phyloP scores from a whole-genome alignment of 192 early-diverging fungal genomes.

The Linnemannia hyalina region DNA sequence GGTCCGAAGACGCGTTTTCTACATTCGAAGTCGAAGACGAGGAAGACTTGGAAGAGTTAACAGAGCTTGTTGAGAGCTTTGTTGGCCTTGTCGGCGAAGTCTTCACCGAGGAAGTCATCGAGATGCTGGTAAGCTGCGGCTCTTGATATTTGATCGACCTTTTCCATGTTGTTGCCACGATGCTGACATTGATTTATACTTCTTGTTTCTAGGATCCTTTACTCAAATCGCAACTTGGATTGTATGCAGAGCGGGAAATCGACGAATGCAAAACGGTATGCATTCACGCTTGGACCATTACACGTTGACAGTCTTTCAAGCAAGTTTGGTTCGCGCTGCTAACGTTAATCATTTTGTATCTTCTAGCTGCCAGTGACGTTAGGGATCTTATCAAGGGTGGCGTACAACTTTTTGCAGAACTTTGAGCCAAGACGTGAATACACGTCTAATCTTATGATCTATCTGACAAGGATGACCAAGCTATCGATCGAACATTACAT shows the following conservation, averaged over 20 bases:
- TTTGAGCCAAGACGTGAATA: slow-evolving; percentile 45
- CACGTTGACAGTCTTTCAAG: not conserved
- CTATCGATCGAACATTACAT: slow-evolving; percentile 46
- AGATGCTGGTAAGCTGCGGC: slow-evolving; percentile 35
- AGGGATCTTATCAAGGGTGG: slow-evolving; percentile 36
- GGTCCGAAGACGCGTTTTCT: slow-evolving; percentile 47
- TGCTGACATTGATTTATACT: not conserved
- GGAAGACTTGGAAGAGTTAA: slow-evolving; percentile 42
- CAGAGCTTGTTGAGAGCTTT: slow-evolving; percentile 50
- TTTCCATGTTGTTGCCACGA: not conserved
- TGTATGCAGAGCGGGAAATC: slow-evolving; percentile 33
- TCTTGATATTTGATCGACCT: not conserved
- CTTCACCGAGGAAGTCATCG: slow-evolving; percentile 51
- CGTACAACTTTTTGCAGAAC: slow-evolving; percentile 43
- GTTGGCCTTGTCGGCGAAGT: slow-evolving; percentile 45
- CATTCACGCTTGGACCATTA: not conserved
- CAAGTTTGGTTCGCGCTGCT: not conserved
- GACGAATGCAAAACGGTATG: slow-evolving; percentile 53
- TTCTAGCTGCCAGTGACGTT: slow-evolving; percentile 41
- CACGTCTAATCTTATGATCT: slow-evolving; percentile 34
- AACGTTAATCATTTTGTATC: not conserved
- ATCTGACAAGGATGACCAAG: slow-evolving; percentile 43
- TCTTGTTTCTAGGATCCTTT: slow-evolving; percentile 30
- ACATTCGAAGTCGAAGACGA: slow-evolving; percentile 54
- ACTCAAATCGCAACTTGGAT: slow-evolving; percentile 35